phyloP scores from a whole-genome alignment of 1,139 yeast genomes.

The Suhomyces anneliseae region DNA sequence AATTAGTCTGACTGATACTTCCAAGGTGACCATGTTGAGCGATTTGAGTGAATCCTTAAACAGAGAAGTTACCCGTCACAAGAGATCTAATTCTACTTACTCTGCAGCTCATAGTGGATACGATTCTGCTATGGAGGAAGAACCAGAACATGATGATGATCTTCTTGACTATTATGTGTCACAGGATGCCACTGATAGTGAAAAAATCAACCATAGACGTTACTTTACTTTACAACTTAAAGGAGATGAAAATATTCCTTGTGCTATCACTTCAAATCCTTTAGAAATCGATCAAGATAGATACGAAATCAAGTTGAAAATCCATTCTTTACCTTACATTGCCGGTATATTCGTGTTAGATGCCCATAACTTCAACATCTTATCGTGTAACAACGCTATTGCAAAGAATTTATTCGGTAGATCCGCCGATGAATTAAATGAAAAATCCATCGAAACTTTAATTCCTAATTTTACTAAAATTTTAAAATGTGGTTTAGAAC shows the following conservation, averaged over 20 bases:
- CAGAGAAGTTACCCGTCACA: slow-evolving; percentile 10
- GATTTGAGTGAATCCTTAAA: slow-evolving; percentile 34
- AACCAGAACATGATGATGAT: slow-evolving; percentile 12
- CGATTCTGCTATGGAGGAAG: neutral
- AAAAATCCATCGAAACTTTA: slow-evolving; percentile 52
- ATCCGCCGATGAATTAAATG: slow-evolving; percentile 46
- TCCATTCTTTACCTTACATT: slow-evolving; percentile 79
- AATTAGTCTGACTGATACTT: slow-evolving; percentile 23
- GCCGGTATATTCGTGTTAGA: slow-evolving; percentile 83
- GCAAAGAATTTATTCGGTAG: slow-evolving; percentile 78
- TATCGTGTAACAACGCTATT: slow-evolving; percentile 76
- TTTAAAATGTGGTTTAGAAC: slow-evolving; percentile 47
- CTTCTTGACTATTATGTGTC: slow-evolving; percentile 16
- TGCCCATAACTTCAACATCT: slow-evolving; percentile 43
- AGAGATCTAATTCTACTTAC: slow-evolving; percentile 1
- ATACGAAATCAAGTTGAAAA: slow-evolving; percentile 51
- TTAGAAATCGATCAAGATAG: slow-evolving; percentile 42
- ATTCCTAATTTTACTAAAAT: slow-evolving; percentile 67
- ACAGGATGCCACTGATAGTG: slow-evolving; percentile 39
- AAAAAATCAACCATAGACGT: slow-evolving; percentile 54
- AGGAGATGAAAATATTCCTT: slow-evolving; percentile 52
- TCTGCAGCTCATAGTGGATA: neutral
- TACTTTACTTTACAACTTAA: slow-evolving; percentile 60
- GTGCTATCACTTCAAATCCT: slow-evolving; percentile 67
- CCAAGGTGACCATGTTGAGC: slow-evolving; percentile 21